Base-by-base conservation (phyloP, 148 eudicot genomes). In the Arctostaphylos glauca region DNA sequence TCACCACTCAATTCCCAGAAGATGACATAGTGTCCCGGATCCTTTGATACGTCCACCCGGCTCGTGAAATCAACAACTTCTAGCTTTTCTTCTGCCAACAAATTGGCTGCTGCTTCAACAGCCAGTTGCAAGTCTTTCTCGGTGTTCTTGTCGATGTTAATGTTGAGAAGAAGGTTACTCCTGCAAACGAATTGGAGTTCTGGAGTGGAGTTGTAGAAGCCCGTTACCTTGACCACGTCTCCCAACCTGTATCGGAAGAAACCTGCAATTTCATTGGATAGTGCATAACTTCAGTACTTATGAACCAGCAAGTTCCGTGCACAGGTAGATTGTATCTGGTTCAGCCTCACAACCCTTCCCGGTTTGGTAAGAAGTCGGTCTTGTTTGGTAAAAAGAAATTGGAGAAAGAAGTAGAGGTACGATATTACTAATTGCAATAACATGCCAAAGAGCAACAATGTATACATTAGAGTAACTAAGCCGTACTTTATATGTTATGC, bases 141-240 rank as follows among this genome's bases (percentile, higher is more conserved):
- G 0, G 99, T 94, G 90, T 92, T 97, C 89, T 97, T 97, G 95
- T 97, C 99, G 18, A 97, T 89, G 90, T 97, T 95, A 66, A 97
- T 87, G 67, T 85, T 91, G 21, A 92, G 91, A 44, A 97, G 81
- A n/a, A 97, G 94, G 84, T 92, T 97, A 3, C 90, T 90, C 67
- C 99, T 83, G 81, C 99, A 97, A 16, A 97, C 68, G 59, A 92
- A 97, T 76, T 97, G 90, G 52, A 97, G 91, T 74, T 93, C 91
- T 0, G 99, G 99, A 2, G 99, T 97, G 2, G 90, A 79, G 89
- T 94, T 97, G 88, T 94, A 90, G 90, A 97, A 97, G 0, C 96
- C 93, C 81, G 75, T 85, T 6, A 97, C 91, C 85, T 91, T 91
- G 0, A 97, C 97, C 21, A 88, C 87, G 71, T 97, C 99, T 48